Evolutionary conservation across 2,329 filamentous ascomycete species (phyloP).

Genomic region (Fusarium nurragi): DNA sequence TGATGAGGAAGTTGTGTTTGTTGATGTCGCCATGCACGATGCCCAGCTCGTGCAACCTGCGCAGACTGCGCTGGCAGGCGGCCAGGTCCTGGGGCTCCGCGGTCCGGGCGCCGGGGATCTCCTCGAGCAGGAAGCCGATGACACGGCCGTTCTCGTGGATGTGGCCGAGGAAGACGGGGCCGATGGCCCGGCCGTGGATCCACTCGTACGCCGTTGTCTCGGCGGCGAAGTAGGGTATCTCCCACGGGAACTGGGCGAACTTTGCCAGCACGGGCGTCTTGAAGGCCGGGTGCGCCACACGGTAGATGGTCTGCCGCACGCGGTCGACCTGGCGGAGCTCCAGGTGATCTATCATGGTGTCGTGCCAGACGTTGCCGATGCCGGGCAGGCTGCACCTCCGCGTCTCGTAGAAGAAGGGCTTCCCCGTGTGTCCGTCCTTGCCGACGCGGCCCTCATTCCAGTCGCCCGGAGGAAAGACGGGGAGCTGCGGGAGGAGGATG

Average conservation of each 20-base stretch:
- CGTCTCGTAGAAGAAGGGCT: slow-evolving; percentile 43
- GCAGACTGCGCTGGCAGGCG: slow-evolving; percentile 43
- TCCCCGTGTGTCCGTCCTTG: slow-evolving; percentile 36
- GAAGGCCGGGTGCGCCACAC: slow-evolving; percentile 41
- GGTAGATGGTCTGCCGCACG: slow-evolving; percentile 44
- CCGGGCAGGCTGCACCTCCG: slow-evolving; percentile 43
- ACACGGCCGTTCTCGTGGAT: slow-evolving; percentile 46
- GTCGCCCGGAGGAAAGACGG: slow-evolving; percentile 50
- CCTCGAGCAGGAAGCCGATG: slow-evolving; percentile 45
- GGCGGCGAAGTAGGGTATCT: slow-evolving; percentile 46
- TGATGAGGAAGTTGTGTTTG: slow-evolving; percentile 49
- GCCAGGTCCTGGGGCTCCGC: slow-evolving; percentile 45
- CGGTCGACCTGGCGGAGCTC: slow-evolving; percentile 42
- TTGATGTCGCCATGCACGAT: slow-evolving; percentile 50
- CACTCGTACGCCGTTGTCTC: slow-evolving; percentile 47
- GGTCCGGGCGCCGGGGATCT: slow-evolving; percentile 37
- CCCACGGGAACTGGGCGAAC: slow-evolving; percentile 45
- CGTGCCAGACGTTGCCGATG: slow-evolving; percentile 50
- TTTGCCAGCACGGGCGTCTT: slow-evolving; percentile 39
- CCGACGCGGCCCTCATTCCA: slow-evolving; percentile 54
- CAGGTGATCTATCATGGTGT: slow-evolving; percentile 47
- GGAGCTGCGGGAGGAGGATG: slow-evolving; percentile 47
- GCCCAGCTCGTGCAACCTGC: slow-evolving; percentile 44
- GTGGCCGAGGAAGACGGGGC: slow-evolving; percentile 46
- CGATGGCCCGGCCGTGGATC: slow-evolving; percentile 43